Conservation (phyloP, 2,329 filamentous ascomycete genomes). For the Fusarium goolgardi region DNA sequence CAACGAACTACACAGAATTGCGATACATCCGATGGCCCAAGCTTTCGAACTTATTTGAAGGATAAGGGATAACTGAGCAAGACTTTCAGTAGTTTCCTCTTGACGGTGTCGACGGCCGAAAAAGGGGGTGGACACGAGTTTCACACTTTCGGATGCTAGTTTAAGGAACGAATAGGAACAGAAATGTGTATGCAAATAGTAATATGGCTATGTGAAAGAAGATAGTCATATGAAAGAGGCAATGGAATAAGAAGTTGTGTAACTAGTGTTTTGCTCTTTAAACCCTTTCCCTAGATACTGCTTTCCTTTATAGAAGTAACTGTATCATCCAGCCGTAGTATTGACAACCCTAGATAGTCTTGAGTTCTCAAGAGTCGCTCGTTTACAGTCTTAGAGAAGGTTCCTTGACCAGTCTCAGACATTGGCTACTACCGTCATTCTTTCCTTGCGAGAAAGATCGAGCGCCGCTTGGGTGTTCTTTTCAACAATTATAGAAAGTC, state of each 20-base stretch:
- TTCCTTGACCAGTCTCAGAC: neutral
- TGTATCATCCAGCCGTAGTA: neutral
- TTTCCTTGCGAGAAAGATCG: neutral
- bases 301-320: neutral
- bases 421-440: neutral
- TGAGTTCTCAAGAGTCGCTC: fast-evolving
- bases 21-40: too few species aligned
- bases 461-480: neutral
- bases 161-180: too few species aligned
- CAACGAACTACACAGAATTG: too few species aligned
- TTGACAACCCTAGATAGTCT: neutral
- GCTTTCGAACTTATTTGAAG: fast-evolving
- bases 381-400: too few species aligned
- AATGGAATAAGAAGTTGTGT: neutral
- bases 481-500: too few species aligned
- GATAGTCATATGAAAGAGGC: too few species aligned
- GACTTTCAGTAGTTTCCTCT: neutral
- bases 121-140: neutral
- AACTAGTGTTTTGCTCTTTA: neutral
- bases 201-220: fast-evolving
- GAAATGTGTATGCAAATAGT: neutral
- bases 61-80: fast-evolving
- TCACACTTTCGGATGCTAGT: neutral
- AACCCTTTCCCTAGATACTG: neutral
- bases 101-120: neutral